These are phyloP conservation scores for Mayamaea pseudoterrestris DNA, from an alignment of 108 stramenopile species.

Conservation along the genomic window DNA sequence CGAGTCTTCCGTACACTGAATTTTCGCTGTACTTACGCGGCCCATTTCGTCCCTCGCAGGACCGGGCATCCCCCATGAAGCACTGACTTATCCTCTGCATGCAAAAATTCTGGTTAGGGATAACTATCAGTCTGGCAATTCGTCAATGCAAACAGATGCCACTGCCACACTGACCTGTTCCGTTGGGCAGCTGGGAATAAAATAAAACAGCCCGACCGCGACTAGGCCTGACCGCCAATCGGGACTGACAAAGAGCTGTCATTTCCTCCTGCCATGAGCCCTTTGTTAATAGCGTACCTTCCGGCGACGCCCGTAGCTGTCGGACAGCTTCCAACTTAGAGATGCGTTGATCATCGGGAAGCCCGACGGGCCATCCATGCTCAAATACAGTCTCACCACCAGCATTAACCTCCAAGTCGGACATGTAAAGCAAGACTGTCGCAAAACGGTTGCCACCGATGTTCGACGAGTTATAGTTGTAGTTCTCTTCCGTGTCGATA, in stretches of 20 bases:
- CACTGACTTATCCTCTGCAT: constrained; percentile 40
- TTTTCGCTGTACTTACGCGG: too few relatives aligned
- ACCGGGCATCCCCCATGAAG: constrained; percentile 89
- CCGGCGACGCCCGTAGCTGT: constrained; percentile 24
- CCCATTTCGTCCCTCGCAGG: constrained; percentile 51
- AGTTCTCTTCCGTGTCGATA: constrained; percentile 16
- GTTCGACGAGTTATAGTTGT: constrained; percentile 60
- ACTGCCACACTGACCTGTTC: too few relatives aligned
- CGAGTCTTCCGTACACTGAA: too few relatives aligned
- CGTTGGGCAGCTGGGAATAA: constrained; percentile 79
- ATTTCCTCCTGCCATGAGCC: constrained; percentile 72
- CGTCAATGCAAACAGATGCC: too few relatives aligned
- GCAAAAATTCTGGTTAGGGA: too few relatives aligned
- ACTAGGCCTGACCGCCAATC: constrained; percentile 54
- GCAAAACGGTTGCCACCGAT: constrained; percentile 87
- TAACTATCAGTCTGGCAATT: too few relatives aligned
- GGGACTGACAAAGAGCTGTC: constrained; percentile 48
- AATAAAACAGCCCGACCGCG: constrained; percentile 74
- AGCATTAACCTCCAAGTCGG: constrained; percentile 67
- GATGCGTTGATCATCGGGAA: background rate
- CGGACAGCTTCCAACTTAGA: constrained; percentile 7
- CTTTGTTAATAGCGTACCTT: constrained; percentile 24
- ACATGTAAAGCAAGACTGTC: constrained; percentile 92
- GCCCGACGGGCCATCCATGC: constrained; percentile 14
- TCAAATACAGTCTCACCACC: constrained; percentile 96